phyloP scores from a whole-genome alignment of 768 basidiomycete species.

The Pholiota microspora region DNA sequence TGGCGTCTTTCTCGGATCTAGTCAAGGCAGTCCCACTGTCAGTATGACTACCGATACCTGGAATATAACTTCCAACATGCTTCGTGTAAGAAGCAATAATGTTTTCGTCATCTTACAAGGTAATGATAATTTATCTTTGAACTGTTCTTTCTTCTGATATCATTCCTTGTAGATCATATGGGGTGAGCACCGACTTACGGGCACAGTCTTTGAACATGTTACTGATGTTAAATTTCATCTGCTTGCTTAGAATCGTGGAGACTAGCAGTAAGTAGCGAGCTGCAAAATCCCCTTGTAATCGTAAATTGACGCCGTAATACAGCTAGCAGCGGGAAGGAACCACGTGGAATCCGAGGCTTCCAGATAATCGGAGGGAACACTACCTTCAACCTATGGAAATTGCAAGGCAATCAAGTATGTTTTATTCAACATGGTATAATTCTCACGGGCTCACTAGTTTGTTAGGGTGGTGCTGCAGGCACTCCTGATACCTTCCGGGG shows the following conservation, averaged over 20 bases:
- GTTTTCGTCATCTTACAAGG: constrained; percentile 39
- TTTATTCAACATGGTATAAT: too few relatives aligned
- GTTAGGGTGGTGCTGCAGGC: constrained; percentile 24
- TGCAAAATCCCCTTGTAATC: neutral
- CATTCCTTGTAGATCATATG: constrained; percentile 39
- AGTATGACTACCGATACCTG: constrained; percentile 43
- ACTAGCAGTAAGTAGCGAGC: constrained; percentile 38
- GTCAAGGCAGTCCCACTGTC: constrained; percentile 39
- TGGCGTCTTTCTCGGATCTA: constrained; percentile 47
- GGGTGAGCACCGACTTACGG: constrained; percentile 30
- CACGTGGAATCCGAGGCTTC: constrained; percentile 47
- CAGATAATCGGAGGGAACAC: constrained; percentile 39
- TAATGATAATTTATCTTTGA: neutral
- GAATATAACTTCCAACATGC: constrained; percentile 32
- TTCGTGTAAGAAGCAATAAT: constrained; percentile 38
- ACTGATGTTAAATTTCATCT: too few relatives aligned
- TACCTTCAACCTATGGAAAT: constrained; percentile 59
- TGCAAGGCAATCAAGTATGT: constrained; percentile 73
- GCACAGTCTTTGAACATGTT: neutral
- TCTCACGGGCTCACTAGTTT: neutral
- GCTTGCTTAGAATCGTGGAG: constrained; percentile 45
- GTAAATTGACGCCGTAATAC: neutral
- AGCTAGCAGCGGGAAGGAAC: constrained; percentile 51
- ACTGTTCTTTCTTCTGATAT: neutral
- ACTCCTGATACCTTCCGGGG: constrained; percentile 30